phyloP scores from a whole-genome alignment of 2,329 filamentous ascomycete genomes.

The Alternaria infectoria region DNA sequence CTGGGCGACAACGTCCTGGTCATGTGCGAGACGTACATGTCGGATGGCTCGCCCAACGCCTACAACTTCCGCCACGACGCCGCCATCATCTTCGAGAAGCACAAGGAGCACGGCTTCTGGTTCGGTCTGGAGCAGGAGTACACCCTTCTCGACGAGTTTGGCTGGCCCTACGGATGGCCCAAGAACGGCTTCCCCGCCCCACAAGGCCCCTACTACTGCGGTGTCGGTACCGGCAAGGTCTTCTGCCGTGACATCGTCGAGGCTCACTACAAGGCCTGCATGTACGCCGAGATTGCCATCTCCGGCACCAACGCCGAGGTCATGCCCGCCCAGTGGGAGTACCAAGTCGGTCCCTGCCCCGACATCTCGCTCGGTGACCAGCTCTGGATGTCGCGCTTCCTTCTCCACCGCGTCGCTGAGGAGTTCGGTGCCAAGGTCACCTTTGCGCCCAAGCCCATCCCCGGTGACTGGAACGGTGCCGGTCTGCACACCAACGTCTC shows the following conservation, averaged over 20 bases:
- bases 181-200: slow-evolving; percentile 87
- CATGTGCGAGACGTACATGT: slow-evolving; percentile 91
- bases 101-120: slow-evolving; percentile 86
- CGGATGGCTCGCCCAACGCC: slow-evolving; percentile 94
- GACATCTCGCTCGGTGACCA: slow-evolving; percentile 93
- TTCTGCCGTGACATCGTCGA: slow-evolving; percentile 98
- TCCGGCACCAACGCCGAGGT: slow-evolving; percentile 99
- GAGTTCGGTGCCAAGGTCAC: slow-evolving; percentile 97
- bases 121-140: slow-evolving; percentile 99
- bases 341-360: slow-evolving; percentile 88
- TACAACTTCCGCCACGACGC: slow-evolving; percentile 97
- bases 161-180: slow-evolving; percentile 93
- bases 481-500: slow-evolving; percentile 95
- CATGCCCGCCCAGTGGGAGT: slow-evolving; percentile 98
- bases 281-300: slow-evolving; percentile 91
- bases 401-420: slow-evolving; percentile 89
- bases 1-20: slow-evolving; percentile 90
- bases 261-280: slow-evolving; percentile 87
- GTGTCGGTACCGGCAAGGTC: slow-evolving; percentile 96
- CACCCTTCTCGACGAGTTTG: slow-evolving; percentile 84
- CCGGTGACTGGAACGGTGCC: slow-evolving; percentile 96
- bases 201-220: slow-evolving; percentile 96
- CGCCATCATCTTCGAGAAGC: slow-evolving; percentile 85
- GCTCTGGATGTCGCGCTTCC: slow-evolving; percentile 91
- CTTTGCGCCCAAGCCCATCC: slow-evolving; percentile 93